Conservation (phyloP, 306 rosid genomes). For the Castanopsis chinensis region DNA sequence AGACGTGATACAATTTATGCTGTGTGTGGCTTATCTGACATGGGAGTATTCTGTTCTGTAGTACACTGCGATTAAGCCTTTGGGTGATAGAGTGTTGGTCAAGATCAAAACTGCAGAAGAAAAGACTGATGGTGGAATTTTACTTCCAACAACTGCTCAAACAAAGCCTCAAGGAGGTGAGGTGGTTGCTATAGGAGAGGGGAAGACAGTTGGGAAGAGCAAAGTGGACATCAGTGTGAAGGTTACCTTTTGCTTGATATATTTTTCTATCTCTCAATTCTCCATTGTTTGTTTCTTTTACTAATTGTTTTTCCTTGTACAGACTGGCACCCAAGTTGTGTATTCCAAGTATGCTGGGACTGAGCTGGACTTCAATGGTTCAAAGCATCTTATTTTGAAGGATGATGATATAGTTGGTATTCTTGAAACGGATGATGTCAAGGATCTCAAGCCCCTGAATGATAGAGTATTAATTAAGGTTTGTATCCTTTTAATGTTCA, state of each 20-base stretch:
- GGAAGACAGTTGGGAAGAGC: slow-evolving; percentile 64
- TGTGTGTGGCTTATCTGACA: slow-evolving; percentile 14
- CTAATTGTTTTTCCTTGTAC: slow-evolving; percentile 14
- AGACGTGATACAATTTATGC: not conserved
- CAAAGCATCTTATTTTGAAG: slow-evolving; percentile 85
- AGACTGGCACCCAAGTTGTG: slow-evolving; percentile 82
- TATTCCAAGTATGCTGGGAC: slow-evolving; percentile 96
- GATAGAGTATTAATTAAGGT: slow-evolving; percentile 95
- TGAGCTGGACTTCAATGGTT: slow-evolving; percentile 85
- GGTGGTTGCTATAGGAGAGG: slow-evolving; percentile 94
- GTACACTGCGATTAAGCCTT: slow-evolving; percentile 80
- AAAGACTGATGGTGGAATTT: slow-evolving; percentile 71
- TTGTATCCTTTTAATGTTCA: not conserved
- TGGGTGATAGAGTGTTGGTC: slow-evolving; percentile 92
- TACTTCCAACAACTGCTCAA: slow-evolving; percentile 85
- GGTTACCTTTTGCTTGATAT: slow-evolving; percentile 40
- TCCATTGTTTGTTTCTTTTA: not conserved
- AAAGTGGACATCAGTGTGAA: slow-evolving; percentile 67
- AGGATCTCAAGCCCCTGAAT: slow-evolving; percentile 90
- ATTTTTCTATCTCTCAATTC: not conserved
- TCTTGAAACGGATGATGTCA: slow-evolving; percentile 84
- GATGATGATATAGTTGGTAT: slow-evolving; percentile 91
- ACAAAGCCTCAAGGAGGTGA: slow-evolving; percentile 96
- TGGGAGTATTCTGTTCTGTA: slow-evolving; percentile 27
- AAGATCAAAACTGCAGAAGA: slow-evolving; percentile 72